Conservation (phyloP, 1,284 basidiomycete species). For the Exobasidium cylindrosporum region DNA sequence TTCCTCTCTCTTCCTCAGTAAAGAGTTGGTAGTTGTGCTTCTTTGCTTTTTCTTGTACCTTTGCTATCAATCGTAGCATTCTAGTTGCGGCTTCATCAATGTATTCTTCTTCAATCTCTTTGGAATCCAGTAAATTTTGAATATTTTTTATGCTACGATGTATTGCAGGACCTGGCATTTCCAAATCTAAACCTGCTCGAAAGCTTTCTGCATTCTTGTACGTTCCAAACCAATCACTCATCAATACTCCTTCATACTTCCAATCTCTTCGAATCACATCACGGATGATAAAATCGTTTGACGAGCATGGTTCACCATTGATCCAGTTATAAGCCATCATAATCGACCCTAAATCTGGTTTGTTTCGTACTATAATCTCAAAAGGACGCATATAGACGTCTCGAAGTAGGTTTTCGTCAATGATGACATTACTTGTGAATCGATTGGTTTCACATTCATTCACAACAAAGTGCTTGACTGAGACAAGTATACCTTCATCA, state of each 20-base stretch:
- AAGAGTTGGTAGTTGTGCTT: too few species aligned
- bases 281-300: constrained; percentile 66
- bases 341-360: background rate
- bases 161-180: constrained; percentile 11
- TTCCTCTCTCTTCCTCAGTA: background rate
- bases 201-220: background rate
- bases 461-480: constrained; percentile 2
- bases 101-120: background rate
- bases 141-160: background rate
- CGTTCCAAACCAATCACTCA: constrained; percentile 44
- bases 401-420: background rate
- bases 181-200: constrained; percentile 1
- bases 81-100: background rate
- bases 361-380: background rate
- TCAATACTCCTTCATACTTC: constrained; percentile 70
- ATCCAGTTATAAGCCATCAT: constrained; percentile 57
- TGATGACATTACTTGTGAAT: background rate
- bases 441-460: constrained; percentile 9
- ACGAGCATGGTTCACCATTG: constrained; percentile 67
- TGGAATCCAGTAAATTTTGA: background rate
- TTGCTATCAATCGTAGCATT: background rate
- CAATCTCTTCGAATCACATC: constrained; percentile 68
- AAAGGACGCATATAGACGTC: constrained; percentile 6
- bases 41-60: background rate
- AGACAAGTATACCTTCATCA: background rate